Conservation (phyloP, 148 eudicot species). For the Spergularia marina region DNA sequence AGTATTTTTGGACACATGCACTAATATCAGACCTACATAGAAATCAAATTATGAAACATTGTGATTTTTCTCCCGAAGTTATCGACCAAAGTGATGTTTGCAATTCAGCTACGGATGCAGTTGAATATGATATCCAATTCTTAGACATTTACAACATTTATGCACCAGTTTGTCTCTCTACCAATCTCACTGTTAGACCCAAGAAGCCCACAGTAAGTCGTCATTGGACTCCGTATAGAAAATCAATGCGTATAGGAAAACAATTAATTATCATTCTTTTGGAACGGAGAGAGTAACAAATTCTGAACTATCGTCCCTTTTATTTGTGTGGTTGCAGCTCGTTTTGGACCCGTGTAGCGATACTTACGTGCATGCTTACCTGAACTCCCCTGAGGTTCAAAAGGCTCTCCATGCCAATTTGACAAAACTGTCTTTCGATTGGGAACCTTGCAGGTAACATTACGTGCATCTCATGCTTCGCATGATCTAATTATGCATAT, state of each 20-base stretch:
- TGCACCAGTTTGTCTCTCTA: slow-evolving; percentile 48
- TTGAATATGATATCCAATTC: slow-evolving; percentile 14
- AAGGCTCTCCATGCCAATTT: slow-evolving; percentile 76
- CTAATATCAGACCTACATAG: slow-evolving; percentile 49
- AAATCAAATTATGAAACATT: slow-evolving; percentile 28
- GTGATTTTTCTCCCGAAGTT: slow-evolving; percentile 44
- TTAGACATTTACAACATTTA: slow-evolving; percentile 69
- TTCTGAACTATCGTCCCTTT: no score
- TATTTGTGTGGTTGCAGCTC: slow-evolving; percentile 33
- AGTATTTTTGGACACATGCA: slow-evolving; percentile 58
- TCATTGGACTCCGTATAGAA: not conserved
- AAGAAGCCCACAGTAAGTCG: slow-evolving; percentile 46
- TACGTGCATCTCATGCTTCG: no score
- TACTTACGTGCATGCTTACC: slow-evolving; percentile 47
- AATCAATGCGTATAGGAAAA: no score
- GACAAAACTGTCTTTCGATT: slow-evolving; percentile 46
- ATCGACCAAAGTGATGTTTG: slow-evolving; percentile 28
- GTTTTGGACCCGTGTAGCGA: slow-evolving; percentile 64
- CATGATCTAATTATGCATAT: no score
- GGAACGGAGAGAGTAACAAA: not conserved
- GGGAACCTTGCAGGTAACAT: slow-evolving; percentile 68
- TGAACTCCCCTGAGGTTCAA: slow-evolving; percentile 62
- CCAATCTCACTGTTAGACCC: slow-evolving; percentile 50
- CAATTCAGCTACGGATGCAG: slow-evolving; percentile 22
- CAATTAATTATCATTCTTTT: no score